These are phyloP conservation scores for Ustanciosporium gigantosporum DNA, from an alignment of 1,284 basidiomycete species.

Conservation along the genomic window DNA sequence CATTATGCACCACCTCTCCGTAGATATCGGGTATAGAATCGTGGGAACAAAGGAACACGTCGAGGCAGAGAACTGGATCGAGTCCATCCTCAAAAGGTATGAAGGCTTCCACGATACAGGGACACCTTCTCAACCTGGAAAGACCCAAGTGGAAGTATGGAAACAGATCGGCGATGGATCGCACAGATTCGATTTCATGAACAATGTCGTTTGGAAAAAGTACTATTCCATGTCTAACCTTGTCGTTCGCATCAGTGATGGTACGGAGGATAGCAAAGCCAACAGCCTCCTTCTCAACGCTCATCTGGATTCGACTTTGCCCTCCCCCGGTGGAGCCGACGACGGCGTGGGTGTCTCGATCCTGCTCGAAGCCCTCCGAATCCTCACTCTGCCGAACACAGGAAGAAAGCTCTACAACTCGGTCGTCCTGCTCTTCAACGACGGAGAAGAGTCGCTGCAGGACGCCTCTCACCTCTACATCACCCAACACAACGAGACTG, in stretches of 20 bases:
- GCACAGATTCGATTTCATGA: conserved; percentile 57
- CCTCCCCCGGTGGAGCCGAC: conserved; percentile 63
- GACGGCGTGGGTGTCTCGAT: conserved; percentile 85
- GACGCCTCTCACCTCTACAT: conserved; percentile 78
- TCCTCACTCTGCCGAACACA: conserved; percentile 74
- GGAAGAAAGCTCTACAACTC: conserved; percentile 77
- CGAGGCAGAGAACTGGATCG: conserved; percentile 80
- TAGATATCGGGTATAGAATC: conserved; percentile 86
- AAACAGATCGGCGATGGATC: conserved; percentile 58
- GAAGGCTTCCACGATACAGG: conserved; percentile 61
- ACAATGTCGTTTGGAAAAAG: conserved; percentile 80
- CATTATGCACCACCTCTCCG: conserved; percentile 62
- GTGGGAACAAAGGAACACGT: conserved; percentile 89
- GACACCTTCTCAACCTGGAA: conserved; percentile 11
- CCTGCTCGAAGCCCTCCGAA: conserved; percentile 74
- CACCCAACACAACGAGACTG: conserved; percentile 55
- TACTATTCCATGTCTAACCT: conserved; percentile 86
- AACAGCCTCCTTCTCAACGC: conserved; percentile 76
- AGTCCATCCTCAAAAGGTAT: conserved; percentile 68
- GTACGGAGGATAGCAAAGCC: conserved; percentile 66
- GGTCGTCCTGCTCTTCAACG: conserved; percentile 89
- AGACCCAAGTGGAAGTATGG: conserved; percentile 57
- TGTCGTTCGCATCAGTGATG: conserved; percentile 83
- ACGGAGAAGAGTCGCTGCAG: conserved; percentile 84
- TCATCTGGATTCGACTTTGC: conserved; percentile 75